Conservation (phyloP, 352 stramenopile genomes). For the Globisporangium acanthophoron region DNA sequence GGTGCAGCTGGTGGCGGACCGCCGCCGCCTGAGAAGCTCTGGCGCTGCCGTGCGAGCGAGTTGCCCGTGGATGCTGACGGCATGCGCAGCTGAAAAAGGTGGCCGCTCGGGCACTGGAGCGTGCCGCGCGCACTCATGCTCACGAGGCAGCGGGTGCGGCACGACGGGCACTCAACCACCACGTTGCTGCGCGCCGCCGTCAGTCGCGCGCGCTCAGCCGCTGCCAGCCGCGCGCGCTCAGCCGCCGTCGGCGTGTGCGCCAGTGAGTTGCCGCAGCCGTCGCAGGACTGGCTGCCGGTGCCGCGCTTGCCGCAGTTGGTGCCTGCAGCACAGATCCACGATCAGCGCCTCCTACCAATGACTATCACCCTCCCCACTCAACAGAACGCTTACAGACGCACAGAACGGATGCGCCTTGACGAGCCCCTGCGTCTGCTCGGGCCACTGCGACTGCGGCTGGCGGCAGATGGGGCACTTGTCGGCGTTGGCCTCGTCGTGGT, state of each 20-base stretch:
- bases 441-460: slow-evolving; percentile 79
- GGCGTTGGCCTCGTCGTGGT: slow-evolving; percentile 85
- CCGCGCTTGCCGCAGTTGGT: slow-evolving; percentile 75
- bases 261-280: slow-evolving; percentile 66
- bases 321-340: slow-evolving; percentile 13
- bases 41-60: slow-evolving; percentile 27
- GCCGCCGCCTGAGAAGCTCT: slow-evolving; percentile 21
- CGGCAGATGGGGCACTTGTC: slow-evolving; percentile 88
- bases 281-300: slow-evolving; percentile 63
- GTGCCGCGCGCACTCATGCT: slow-evolving; percentile 63
- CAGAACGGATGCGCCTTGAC: slow-evolving; percentile 84
- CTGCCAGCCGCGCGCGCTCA: slow-evolving; percentile 51
- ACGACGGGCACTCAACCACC: slow-evolving; percentile 69
- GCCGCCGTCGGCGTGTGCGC: slow-evolving; percentile 69
- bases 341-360: too few species aligned
- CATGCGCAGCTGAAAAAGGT: slow-evolving; percentile 73
- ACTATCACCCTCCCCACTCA: too few species aligned
- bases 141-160: slow-evolving; percentile 71
- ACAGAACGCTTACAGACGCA: too few species aligned
- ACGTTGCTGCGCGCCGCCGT: slow-evolving; percentile 58
- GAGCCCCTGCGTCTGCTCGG: slow-evolving; percentile 77
- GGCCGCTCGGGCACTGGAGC: slow-evolving; percentile 68
- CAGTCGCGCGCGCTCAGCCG: too few species aligned
- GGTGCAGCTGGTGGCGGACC: slow-evolving; percentile 7
- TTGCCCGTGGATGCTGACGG: slow-evolving; percentile 27